Conservation (phyloP, 257 asterid genomes). For the Voacanga thouarsii region DNA sequence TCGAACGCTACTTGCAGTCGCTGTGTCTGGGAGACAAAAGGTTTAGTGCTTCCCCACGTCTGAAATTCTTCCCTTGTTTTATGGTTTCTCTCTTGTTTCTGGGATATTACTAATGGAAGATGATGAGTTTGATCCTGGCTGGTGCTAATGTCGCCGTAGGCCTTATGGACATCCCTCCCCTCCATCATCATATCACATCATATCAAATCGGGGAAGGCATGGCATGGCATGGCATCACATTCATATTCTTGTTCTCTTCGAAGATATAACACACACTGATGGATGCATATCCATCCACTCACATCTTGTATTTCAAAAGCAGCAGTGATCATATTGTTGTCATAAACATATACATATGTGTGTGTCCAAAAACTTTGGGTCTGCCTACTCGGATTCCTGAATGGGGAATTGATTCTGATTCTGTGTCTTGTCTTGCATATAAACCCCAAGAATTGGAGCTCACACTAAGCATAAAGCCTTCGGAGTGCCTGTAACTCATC, state of each 20-base stretch:
- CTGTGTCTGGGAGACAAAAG: not conserved
- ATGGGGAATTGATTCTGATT: constrained; percentile 31
- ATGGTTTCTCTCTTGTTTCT: not conserved
- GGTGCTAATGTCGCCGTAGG: not conserved
- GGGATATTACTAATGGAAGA: not conserved
- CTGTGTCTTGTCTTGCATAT: not conserved
- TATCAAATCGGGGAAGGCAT: no score
- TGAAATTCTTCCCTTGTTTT: not conserved
- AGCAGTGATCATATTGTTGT: no score
- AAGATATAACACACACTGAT: not conserved
- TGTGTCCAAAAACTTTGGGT: constrained; percentile 12
- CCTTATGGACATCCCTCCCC: not conserved
- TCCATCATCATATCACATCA: no score
- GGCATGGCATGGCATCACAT: constrained; percentile 24
- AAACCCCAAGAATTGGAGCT: not conserved
- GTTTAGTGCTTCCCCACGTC: constrained; percentile 17
- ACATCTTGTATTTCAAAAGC: not conserved
- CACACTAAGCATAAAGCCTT: constrained; percentile 10
- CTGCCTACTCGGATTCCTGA: constrained; percentile 6
- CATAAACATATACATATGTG: not conserved
- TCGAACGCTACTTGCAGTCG: not conserved
- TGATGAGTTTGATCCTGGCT: constrained; percentile 13
- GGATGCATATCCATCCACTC: not conserved
- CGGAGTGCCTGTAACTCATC: not conserved
- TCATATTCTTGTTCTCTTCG: constrained; percentile 6